Percentiles rank a stretch among this genome's conserved stretches.
Evolutionary conservation across 2,329 filamentous ascomycete genomes (phyloP).

Genomic region (Leptosphaerulina australis): DNA sequence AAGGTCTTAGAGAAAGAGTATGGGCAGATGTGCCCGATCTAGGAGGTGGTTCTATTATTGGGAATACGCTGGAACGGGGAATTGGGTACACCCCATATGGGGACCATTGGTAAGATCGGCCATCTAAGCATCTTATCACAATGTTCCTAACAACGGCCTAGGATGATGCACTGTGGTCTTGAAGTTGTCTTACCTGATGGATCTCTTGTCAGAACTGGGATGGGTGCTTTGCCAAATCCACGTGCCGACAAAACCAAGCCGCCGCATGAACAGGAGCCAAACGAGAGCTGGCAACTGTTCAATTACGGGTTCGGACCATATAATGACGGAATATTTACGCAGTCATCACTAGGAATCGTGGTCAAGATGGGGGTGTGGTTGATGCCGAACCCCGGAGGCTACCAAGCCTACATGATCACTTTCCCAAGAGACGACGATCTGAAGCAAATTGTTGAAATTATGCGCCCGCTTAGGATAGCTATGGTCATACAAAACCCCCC

Average conservation of each 20-base stretch:
- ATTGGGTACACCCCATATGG: constrained; percentile 43
- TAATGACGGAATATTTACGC: constrained; percentile 53
- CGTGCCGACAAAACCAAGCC: not conserved
- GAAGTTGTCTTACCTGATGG: constrained; percentile 53
- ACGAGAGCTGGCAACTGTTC: constrained; percentile 23
- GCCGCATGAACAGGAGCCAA: constrained; percentile 16
- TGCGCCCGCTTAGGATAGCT: constrained; percentile 44
- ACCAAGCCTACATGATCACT: constrained; percentile 48
- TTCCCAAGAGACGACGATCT: constrained; percentile 58
- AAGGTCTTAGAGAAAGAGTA: constrained; percentile 43
- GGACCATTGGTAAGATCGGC: not conserved
- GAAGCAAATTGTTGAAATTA: constrained; percentile 56
- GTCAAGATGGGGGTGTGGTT: constrained; percentile 48
- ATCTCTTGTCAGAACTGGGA: constrained; percentile 49
- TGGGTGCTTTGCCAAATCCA: constrained; percentile 46
- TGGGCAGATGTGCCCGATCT: constrained; percentile 52
- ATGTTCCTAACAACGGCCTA: no score
- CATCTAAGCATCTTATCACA: no score
- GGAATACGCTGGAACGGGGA: constrained; percentile 43
- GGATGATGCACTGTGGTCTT: constrained; percentile 31
- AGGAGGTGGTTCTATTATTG: constrained; percentile 40
- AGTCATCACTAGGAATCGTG: constrained; percentile 58
- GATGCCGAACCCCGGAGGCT: constrained; percentile 58
- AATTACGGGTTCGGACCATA: constrained; percentile 44
- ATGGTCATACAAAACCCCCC: constrained; percentile 56